Conservation (phyloP, 192 early-diverging fungal species). For the Entophlyctis luteolus region DNA sequence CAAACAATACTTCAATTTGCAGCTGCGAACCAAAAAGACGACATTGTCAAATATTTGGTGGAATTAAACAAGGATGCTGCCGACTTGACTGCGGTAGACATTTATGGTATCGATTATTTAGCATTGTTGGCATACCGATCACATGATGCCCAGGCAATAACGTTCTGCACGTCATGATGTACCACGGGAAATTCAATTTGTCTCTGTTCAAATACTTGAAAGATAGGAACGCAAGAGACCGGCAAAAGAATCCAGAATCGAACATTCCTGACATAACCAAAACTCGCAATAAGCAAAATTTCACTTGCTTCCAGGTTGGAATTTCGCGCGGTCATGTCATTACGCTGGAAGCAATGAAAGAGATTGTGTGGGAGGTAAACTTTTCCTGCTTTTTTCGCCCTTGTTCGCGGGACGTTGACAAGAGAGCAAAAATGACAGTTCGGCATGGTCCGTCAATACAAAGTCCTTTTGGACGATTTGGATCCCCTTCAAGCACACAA, state of each 20-base stretch:
- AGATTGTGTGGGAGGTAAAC: constrained; percentile 19
- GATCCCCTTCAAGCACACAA: constrained; percentile 11
- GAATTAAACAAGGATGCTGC: neutral
- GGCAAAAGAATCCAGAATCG: neutral
- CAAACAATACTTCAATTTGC: constrained; percentile 20
- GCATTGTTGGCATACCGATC: no score
- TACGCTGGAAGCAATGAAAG: constrained; percentile 17
- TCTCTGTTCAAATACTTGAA: neutral
- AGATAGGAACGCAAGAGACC: neutral
- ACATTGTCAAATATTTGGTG: constrained; percentile 14
- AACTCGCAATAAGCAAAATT: constrained; percentile 21
- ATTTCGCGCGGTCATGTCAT: constrained; percentile 12
- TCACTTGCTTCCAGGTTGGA: constrained; percentile 21
- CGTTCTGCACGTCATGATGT: constrained; percentile 30
- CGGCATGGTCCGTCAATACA: constrained; percentile 19
- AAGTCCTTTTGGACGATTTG: constrained; percentile 11
- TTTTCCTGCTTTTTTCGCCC: neutral
- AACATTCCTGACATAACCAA: constrained; percentile 6
- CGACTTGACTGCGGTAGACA: neutral
- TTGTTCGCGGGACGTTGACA: neutral
- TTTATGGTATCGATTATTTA: constrained; percentile 11
- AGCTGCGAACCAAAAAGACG: neutral
- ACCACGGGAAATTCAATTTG: constrained; percentile 16
- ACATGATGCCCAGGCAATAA: constrained; percentile 25
- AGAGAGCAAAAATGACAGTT: neutral